These are phyloP conservation scores for Solanum acaule DNA, from an alignment of 257 asterid genomes.

Conservation along the genomic window DNA sequence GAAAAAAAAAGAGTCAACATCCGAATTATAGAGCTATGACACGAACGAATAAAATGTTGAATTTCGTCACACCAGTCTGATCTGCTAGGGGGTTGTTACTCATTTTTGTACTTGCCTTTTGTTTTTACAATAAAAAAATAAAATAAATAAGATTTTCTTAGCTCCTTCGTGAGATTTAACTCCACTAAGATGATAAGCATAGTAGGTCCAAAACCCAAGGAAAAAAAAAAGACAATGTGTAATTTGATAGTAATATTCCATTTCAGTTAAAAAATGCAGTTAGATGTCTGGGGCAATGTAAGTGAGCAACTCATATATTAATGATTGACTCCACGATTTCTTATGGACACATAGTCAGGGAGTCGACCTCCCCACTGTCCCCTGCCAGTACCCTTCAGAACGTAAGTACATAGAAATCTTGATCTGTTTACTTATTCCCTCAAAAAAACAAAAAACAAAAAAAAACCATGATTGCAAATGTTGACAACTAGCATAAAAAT, in stretches of 20 bases:
- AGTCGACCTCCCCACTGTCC: neutral
- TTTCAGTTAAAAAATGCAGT: constrained; percentile 2
- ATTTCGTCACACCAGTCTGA: neutral
- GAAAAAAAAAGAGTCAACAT: neutral
- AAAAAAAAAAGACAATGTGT: neutral
- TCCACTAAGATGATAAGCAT: neutral
- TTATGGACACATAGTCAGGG: neutral
- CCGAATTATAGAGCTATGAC: too few relatives aligned
- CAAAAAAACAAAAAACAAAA: neutral
- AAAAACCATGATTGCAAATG: neutral
- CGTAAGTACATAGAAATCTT: neutral
- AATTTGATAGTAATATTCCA: neutral
- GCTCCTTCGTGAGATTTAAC: neutral
- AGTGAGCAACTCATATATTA: neutral
- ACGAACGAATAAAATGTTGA: too few relatives aligned
- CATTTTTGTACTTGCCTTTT: neutral
- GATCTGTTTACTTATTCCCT: neutral
- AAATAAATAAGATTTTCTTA: too few relatives aligned
- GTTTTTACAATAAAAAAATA: too few relatives aligned
- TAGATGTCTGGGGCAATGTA: neutral
- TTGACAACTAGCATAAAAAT: neutral
- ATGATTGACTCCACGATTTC: neutral
- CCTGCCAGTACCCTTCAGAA: neutral
- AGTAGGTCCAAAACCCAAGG: neutral
- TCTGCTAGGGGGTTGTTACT: neutral